Base-by-base conservation (phyloP, 768 basidiomycete species). In the Gautieria morchelliformis region DNA sequence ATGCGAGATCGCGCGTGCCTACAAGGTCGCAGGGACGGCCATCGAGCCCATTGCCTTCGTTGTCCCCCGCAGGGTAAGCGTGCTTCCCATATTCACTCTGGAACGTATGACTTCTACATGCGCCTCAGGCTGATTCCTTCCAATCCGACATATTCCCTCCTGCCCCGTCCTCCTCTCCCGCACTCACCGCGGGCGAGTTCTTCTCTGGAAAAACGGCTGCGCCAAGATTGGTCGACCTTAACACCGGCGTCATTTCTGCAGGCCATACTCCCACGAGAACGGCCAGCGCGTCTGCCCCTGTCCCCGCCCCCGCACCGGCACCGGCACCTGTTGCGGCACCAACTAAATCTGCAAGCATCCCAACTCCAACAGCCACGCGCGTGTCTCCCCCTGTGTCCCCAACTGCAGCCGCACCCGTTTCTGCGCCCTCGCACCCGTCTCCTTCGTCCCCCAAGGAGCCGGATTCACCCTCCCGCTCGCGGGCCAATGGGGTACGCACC, bases 71-170 rank as follows among this genome's bases (percentile, higher is more conserved):
- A 95, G 87, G 72, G 92, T 89, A 61, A 53, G n/a, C 27, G 5
- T 33, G 33, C 33, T 27, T 58, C 27, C 2, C 5, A n/a, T 27
- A 27, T 27, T 27, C 27, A 27, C 27, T 5, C 27, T 5, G 27
- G 27, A 27, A 5, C 27, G 2, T 27, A 27, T 27, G 27, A 27
- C 27, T 27, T 27, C 27, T 27, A 27, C 46, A 45, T 20, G 19
- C 44, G 5, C 17, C 20, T 4, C 67, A 93, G 89, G 80, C 93
- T 39, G 93, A 98, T 58, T 83, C 85, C 5, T 98, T 97, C 89
- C 95, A 98, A 70, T 85, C 92, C 14, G 95, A 97, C 70, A 95
- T 98, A 69, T 98, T 83, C 78, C 95, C 96, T 5, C 89, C 91
- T 9, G 95, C 93, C 0, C 84, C 84, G 0, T 90, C 92, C 5